Evolutionary conservation across 192 early-diverging fungal genomes (phyloP), one percentile per base, ranked within the genome.

Genomic region (Gryganskiella cystojenkinii): DNA sequence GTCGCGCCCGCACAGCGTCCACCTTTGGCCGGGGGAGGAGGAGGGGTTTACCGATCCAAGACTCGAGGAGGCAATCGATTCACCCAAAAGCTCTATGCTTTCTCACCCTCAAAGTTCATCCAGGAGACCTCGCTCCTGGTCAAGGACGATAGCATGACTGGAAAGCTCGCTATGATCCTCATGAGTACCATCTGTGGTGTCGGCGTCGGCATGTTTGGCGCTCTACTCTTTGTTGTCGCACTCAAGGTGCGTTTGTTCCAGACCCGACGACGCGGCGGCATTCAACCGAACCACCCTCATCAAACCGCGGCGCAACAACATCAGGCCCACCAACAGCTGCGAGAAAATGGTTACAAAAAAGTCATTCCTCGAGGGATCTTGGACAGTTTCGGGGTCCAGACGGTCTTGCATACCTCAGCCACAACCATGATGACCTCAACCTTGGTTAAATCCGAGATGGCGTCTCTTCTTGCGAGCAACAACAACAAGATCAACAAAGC

Each of bases 241-340:
- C 71, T 73, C 50, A 73, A 73, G 25, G 61, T 73, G 40, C 71
- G 71, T 34, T 43, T 73, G 35, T 61, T 73, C 33, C 71, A 66
- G 28, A 27, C 53, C 6, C 55, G 63, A 27, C 34, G 67, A 34
- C 35, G 67, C 11, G 57, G 54, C 9, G 35, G 34, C n/a, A 35
- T 40, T 20, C 17, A 31, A 13, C 4, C 24, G 9, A 3, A 24
- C 28, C 35, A 8, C 25, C 35, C 63, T 40, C 50, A 40, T 8
- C 42, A 20, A 11, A 51, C 55, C 11, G 45, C 6, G 15, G 56
- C 58, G 3, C 49, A 61, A 17, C 61, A 64, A 19, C 47, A 35
- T 3, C 73, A 58, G 10, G 43, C 35, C 24, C 71, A 60, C 1
- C 66, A 68, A 37, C 33, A 27, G n/a, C 15, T 56, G 34, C 44